Evolutionary conservation across 306 rosid genomes (phyloP), one percentile per base, ranked within the genome.

Genomic region (Begonia fuchsioides): DNA sequence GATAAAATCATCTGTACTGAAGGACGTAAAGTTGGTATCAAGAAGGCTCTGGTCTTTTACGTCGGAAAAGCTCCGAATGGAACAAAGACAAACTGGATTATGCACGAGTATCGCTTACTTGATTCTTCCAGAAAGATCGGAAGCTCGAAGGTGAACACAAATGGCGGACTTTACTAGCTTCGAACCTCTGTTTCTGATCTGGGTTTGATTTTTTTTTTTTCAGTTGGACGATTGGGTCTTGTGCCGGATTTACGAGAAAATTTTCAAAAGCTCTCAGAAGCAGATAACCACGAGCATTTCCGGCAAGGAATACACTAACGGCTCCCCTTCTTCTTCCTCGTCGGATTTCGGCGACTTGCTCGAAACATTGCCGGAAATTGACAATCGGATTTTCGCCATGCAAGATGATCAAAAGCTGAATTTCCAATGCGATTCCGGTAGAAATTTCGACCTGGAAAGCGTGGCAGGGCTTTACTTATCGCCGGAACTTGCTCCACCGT

Each of bases 21-120:
- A 61, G 96, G 95, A 1, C 60, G 76, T n/a, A 88, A 72, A 62
- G 96, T 88, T 19, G 96, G 96, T 3, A 88, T 88, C 1, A 88
- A 88, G 20, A 88, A 88, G 9, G 86, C 96, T 11, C 92, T 88
- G 0, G 96, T 88, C 38, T 88, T 88, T 66, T 88, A 88, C 52
- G 17, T 88, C 17, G 96, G 96, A 0, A 88, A 88, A 74, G 96
- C 96, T 14, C 96, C 96, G 0, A 88, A 88, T 19, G 96, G 96
- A 2, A 78, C 76, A 15, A 88, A 88, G 57, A 88, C 96, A 1
- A 88, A 83, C 50, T 88, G 96, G 96, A 88, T 88, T 39, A 88
- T 88, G 96, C 96, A 88, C 38, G 96, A 88, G 58, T 88, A 88
- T 67, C 96, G 96, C 50, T 78, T 88, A 7, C 18, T 83, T 3